Conservation (phyloP, 129 eudicot species). For the Daucus carota region DH1_v3.0 NC_030383.2:48402001-48402500, state of each 20-base stretch:
- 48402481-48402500: not conserved
- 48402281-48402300: not conserved
- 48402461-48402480: not conserved
- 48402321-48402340: not conserved
- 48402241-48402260: not conserved
- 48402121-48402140: not conserved
- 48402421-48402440: not conserved
- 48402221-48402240: not conserved
- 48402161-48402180: not conserved
- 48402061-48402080: no score
- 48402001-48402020: no score
- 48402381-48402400: not conserved
- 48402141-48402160: not conserved
- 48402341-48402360: no score
- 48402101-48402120: not conserved
- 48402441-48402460: not conserved
- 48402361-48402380: no score
- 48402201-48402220: no score
- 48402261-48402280: not conserved
- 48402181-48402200: not conserved
- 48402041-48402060: no score
- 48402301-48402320: not conserved
- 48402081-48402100: not conserved
- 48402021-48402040: no score
- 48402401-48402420: not conserved